phyloP scores from a whole-genome alignment of 495 filamentous ascomycete species.

The Podospora australis region DNA sequence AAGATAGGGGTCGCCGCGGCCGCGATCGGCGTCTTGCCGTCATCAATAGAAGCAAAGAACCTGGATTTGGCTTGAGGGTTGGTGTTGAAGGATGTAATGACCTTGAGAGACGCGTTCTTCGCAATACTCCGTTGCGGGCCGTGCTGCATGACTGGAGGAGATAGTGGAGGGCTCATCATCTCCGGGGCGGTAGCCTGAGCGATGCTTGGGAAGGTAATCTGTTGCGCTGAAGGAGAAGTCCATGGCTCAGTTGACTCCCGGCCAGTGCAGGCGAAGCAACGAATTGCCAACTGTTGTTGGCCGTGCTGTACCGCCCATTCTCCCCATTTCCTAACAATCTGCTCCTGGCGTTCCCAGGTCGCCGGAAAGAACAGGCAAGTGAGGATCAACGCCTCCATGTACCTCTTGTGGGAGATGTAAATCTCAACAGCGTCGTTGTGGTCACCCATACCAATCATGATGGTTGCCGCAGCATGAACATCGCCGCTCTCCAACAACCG shows the following conservation, averaged over 20 bases:
- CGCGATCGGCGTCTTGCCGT: slow-evolving; percentile 70
- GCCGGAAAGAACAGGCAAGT: slow-evolving; percentile 65
- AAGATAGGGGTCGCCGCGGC: slow-evolving; percentile 84
- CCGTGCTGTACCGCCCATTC: slow-evolving; percentile 81
- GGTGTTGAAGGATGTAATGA: slow-evolving; percentile 87
- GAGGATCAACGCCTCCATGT: slow-evolving; percentile 83
- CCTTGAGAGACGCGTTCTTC: slow-evolving; percentile 81
- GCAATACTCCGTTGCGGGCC: slow-evolving; percentile 54
- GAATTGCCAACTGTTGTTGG: slow-evolving; percentile 83
- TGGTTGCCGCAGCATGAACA: slow-evolving; percentile 83
- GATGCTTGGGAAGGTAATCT: slow-evolving; percentile 51
- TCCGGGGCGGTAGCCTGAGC: slow-evolving; percentile 44
- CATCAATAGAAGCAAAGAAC: slow-evolving; percentile 63
- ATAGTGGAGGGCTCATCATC: slow-evolving; percentile 53
- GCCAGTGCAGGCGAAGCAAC: slow-evolving; percentile 82
- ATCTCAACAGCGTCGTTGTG: slow-evolving; percentile 93
- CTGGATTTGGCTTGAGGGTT: slow-evolving; percentile 52
- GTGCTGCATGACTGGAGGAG: slow-evolving; percentile 41
- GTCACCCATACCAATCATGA: slow-evolving; percentile 86
- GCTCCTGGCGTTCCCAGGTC: slow-evolving; percentile 86
- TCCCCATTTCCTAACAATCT: slow-evolving; percentile 89
- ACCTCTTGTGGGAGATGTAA: slow-evolving; percentile 85
- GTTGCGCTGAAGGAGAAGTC: slow-evolving; percentile 73
- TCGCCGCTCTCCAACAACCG: slow-evolving; percentile 84
- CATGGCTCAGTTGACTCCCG: slow-evolving; percentile 70